Evolutionary conservation across 176 grass and related monocot genomes (phyloP).

Genomic region (Alloteropsis semialata): DNA sequence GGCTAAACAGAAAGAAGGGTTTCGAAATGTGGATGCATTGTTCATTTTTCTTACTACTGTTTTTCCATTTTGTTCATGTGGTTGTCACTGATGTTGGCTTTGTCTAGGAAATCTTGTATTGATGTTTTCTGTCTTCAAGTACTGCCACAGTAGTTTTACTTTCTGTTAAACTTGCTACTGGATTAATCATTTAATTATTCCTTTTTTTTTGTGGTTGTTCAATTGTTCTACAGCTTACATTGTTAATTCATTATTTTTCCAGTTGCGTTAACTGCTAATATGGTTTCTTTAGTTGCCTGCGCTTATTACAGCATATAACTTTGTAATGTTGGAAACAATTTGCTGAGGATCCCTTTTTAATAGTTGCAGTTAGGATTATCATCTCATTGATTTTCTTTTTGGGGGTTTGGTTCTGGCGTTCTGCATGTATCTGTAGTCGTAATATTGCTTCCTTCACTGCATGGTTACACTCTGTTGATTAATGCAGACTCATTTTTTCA

Average conservation of each 20-base stretch:
- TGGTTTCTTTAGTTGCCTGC: neutral
- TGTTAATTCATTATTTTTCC: neutral
- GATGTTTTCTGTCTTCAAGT: neutral
- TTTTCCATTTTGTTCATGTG: conserved; percentile 12
- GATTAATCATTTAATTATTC: neutral
- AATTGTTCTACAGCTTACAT: neutral
- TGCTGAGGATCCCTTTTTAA: neutral
- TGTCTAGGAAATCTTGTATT: neutral
- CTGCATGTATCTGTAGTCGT: neutral
- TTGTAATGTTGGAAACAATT: neutral
- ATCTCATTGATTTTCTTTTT: neutral
- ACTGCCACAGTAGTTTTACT: neutral
- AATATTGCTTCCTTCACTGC: neutral
- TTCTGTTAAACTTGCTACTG: neutral
- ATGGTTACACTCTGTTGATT: neutral
- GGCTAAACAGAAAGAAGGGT: neutral
- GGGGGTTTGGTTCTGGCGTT: neutral
- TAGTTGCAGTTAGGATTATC: neutral
- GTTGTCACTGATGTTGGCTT: neutral
- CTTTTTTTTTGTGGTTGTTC: conserved; percentile 4
- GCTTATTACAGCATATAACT: neutral
- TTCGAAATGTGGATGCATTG: neutral
- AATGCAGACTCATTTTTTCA: neutral
- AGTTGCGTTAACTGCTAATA: neutral
- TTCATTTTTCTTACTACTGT: neutral